Percentiles rank a stretch among this genome's conserved stretches.
Evolutionary conservation across 148 eudicot species (phyloP).

Genomic region (Persicaria maculosa): DNA sequence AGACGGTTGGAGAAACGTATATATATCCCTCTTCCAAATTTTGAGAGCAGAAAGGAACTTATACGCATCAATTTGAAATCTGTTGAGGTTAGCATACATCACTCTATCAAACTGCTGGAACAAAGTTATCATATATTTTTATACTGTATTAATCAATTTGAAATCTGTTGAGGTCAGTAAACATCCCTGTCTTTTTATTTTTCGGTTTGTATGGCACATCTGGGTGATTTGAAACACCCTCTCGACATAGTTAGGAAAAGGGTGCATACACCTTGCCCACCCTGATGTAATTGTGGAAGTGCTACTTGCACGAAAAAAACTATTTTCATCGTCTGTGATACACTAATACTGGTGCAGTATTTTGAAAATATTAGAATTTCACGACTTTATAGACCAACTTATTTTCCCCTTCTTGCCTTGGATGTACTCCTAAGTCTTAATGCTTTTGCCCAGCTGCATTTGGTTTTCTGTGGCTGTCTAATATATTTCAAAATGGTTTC

Average conservation of each 20-base stretch:
- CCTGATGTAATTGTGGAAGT: background rate
- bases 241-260: too few relatives aligned
- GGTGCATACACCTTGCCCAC: too few relatives aligned
- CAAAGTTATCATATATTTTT: background rate
- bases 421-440: background rate
- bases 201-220: too few relatives aligned
- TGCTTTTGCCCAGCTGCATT: background rate
- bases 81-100: conserved; percentile 51
- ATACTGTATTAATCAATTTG: background rate
- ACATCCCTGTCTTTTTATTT: background rate
- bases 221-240: too few relatives aligned
- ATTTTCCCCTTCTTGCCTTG: background rate
- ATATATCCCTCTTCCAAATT: conserved; percentile 90
- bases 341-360: background rate
- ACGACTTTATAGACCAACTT: background rate
- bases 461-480: background rate
- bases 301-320: background rate
- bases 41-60: conserved; percentile 93
- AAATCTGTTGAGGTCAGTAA: too few relatives aligned
- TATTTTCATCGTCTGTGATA: background rate
- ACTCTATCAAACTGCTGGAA: background rate
- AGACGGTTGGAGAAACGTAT: conserved; percentile 94
- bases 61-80: conserved; percentile 87
- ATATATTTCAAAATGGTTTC: background rate
- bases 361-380: background rate